Evolutionary conservation across 2,329 filamentous ascomycete species (phyloP).

Genomic region (Daldinia eschscholtzii): DNA sequence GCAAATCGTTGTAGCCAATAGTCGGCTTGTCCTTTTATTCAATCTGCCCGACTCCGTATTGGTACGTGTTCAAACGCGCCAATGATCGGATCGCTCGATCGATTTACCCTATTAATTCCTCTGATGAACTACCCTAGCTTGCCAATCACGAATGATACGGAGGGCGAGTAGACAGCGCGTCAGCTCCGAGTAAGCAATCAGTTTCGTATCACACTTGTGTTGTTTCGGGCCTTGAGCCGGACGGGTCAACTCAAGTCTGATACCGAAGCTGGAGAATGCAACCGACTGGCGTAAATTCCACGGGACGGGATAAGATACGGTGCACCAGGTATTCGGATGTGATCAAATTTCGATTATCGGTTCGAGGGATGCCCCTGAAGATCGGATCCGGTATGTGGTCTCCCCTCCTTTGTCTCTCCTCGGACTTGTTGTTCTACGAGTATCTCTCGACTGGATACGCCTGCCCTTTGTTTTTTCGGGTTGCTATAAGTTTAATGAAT

Average conservation of each 20-base stretch:
- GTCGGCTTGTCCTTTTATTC: conserved; percentile 33
- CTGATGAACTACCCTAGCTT: conserved; percentile 37
- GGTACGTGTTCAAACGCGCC: conserved; percentile 40
- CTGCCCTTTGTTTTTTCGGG: conserved; percentile 19
- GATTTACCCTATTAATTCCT: conserved; percentile 45
- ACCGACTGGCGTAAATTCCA: conserved; percentile 25
- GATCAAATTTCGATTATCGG: conserved; percentile 40
- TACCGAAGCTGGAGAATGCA: conserved; percentile 29
- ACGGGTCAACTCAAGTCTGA: conserved; percentile 31
- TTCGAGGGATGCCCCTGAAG: conserved; percentile 38
- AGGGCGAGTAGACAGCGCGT: conserved; percentile 36
- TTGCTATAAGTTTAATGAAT: conserved; percentile 33
- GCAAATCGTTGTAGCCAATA: conserved; percentile 36
- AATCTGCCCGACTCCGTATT: conserved; percentile 43
- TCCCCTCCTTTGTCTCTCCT: conserved; percentile 34
- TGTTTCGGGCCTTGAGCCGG: conserved; percentile 38
- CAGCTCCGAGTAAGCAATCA: conserved; percentile 41
- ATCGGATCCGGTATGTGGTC: conserved; percentile 37
- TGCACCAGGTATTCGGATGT: conserved; percentile 30
- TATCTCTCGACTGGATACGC: conserved; percentile 24
- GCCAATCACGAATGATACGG: conserved; percentile 39
- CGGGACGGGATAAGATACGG: conserved; percentile 21
- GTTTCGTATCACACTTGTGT: conserved; percentile 25
- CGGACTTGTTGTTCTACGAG: conserved; percentile 35
- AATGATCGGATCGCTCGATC: conserved; percentile 39